phyloP scores from a whole-genome alignment of 2,329 filamentous ascomycete genomes.

The Colletotrichum incanum region DNA sequence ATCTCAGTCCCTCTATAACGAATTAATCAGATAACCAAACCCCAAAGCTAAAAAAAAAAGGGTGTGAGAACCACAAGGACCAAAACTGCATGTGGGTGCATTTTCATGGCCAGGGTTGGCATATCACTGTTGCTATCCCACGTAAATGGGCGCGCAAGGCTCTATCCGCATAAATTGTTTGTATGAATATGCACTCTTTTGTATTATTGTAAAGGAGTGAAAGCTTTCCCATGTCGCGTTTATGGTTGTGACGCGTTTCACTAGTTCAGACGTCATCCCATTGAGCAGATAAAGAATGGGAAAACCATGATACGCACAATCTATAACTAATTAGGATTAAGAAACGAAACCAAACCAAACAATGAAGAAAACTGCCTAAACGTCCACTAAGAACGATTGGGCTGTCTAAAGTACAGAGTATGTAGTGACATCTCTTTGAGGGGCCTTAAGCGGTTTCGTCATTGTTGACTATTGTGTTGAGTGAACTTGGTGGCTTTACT shows the following conservation, averaged over 20 bases:
- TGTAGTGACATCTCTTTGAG: not conserved
- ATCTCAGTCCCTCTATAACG: too few species aligned
- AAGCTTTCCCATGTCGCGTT: too few species aligned
- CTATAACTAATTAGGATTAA: slow-evolving; percentile 38
- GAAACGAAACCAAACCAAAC: not conserved
- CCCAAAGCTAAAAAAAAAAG: too few species aligned
- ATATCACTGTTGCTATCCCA: too few species aligned
- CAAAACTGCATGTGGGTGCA: not conserved
- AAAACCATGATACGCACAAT: not conserved
- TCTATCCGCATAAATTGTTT: not conserved
- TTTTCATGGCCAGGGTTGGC: not conserved
- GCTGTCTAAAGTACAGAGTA: not conserved
- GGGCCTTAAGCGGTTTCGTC: too few species aligned
- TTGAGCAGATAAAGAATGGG: not conserved
- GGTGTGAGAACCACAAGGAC: too few species aligned
- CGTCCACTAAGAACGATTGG: not conserved
- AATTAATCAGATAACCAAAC: too few species aligned
- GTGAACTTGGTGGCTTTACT: too few species aligned
- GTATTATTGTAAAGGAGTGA: not conserved
- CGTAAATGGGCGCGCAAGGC: too few species aligned
- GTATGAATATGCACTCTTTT: not conserved
- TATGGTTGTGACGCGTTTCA: too few species aligned
- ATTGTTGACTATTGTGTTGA: too few species aligned
- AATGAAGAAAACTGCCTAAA: not conserved
- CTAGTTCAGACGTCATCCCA: too few species aligned